phyloP scores from a whole-genome alignment of 805 yeast species.

The Yamadazyma sp. region DNA sequence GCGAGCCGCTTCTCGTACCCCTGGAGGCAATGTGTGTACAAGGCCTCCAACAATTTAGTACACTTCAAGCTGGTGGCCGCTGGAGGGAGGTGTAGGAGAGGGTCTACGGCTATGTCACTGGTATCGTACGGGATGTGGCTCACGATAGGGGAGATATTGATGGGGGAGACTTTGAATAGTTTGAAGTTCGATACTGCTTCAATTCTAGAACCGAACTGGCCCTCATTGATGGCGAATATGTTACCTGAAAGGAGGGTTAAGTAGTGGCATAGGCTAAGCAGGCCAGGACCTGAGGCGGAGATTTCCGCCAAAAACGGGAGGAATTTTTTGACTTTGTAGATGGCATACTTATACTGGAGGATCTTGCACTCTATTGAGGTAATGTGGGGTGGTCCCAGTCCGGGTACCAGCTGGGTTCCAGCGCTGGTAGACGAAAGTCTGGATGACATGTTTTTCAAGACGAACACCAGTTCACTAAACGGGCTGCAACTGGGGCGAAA shows the following conservation, averaged over 20 bases:
- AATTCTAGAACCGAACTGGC: slow-evolving; percentile 28
- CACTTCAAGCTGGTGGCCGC: slow-evolving; percentile 25
- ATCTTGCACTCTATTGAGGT: slow-evolving; percentile 49
- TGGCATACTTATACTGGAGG: slow-evolving; percentile 58
- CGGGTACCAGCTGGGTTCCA: no score
- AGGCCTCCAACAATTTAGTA: slow-evolving; percentile 25
- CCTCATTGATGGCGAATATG: slow-evolving; percentile 39
- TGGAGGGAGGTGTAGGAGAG: slow-evolving; percentile 33
- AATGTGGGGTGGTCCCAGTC: no score
- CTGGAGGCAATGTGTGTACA: slow-evolving; percentile 29
- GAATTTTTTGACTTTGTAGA: slow-evolving; percentile 44
- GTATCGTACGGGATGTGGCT: slow-evolving; percentile 45
- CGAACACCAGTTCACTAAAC: no score
- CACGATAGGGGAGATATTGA: slow-evolving; percentile 28
- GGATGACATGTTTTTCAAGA: no score
- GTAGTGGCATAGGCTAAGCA: slow-evolving; percentile 29
- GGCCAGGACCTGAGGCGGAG: neutral
- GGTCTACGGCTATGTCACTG: slow-evolving; percentile 31
- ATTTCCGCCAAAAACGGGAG: slow-evolving; percentile 27
- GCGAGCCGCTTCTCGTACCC: slow-evolving; percentile 39
- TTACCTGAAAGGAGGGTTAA: slow-evolving; percentile 30
- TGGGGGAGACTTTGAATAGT: slow-evolving; percentile 23
- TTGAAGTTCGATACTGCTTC: slow-evolving; percentile 29
- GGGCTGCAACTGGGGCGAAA: no score
- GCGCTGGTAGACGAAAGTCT: no score